Evolutionary conservation across 306 rosid genomes (phyloP).

Genomic region (Comarum palustre): DNA sequence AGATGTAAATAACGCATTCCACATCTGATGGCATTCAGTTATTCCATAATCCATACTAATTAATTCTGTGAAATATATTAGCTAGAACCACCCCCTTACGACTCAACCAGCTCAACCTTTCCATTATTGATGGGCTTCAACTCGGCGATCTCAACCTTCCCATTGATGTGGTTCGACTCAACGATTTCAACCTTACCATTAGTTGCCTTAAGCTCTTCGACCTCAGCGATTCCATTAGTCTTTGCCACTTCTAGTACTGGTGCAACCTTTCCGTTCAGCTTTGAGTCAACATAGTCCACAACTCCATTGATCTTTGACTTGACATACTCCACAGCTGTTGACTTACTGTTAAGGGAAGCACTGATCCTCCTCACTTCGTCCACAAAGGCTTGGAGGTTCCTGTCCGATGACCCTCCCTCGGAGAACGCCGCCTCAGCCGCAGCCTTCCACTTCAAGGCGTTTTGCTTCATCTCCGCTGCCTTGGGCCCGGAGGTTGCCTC

Average conservation of each 20-base stretch:
- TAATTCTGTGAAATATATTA: neutral
- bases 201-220: neutral
- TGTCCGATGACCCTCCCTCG: slow-evolving; percentile 47
- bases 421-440: slow-evolving; percentile 31
- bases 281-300: neutral
- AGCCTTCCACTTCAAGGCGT: slow-evolving; percentile 36
- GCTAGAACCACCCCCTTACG: neutral
- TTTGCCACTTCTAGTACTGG: neutral
- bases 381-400: slow-evolving; percentile 38
- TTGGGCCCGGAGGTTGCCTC: slow-evolving; percentile 38
- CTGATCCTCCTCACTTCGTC: slow-evolving; percentile 30
- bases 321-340: neutral
- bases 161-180: neutral
- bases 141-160: neutral
- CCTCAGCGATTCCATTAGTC: neutral
- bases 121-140: neutral
- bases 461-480: slow-evolving; percentile 28
- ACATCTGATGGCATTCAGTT: slow-evolving; percentile 1
- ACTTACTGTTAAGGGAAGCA: neutral
- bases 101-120: neutral
- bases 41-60: slow-evolving; percentile 10
- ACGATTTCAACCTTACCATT: neutral
- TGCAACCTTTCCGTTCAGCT: neutral
- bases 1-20: slow-evolving; percentile 5
- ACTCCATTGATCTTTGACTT: slow-evolving; percentile 6